phyloP scores from a whole-genome alignment of 768 basidiomycete species.

The Suillus placidus region DNA sequence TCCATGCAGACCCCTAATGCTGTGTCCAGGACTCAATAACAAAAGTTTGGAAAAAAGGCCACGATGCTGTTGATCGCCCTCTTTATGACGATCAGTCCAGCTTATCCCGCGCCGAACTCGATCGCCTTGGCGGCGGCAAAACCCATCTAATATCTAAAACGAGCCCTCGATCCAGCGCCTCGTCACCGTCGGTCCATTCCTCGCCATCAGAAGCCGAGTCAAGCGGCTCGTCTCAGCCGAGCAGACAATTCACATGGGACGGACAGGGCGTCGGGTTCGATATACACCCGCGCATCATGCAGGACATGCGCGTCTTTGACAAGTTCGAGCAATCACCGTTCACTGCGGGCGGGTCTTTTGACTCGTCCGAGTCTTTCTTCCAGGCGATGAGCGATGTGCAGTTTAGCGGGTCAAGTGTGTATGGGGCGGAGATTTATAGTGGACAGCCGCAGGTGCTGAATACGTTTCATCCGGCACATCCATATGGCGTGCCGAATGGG shows the following conservation, averaged over 20 bases:
- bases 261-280: slow-evolving; percentile 13
- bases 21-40: slow-evolving; percentile 42
- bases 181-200: slow-evolving; percentile 14
- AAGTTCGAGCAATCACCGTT: slow-evolving; percentile 31
- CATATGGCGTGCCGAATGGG: slow-evolving; percentile 12
- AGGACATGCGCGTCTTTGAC: slow-evolving; percentile 52
- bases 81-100: slow-evolving; percentile 25
- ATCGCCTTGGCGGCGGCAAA: slow-evolving; percentile 54
- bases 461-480: slow-evolving; percentile 20
- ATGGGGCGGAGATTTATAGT: slow-evolving; percentile 17
- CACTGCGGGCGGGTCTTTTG: slow-evolving; percentile 24
- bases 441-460: slow-evolving; percentile 19
- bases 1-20: slow-evolving; percentile 1
- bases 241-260: slow-evolving; percentile 4
- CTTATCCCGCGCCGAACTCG: slow-evolving; percentile 50
- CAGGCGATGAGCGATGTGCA: slow-evolving; percentile 37
- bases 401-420: slow-evolving; percentile 21
- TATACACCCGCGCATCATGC: slow-evolving; percentile 44
- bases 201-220: slow-evolving; percentile 19
- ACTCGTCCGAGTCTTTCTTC: slow-evolving; percentile 33
- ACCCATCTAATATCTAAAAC: slow-evolving; percentile 44
- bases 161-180: not conserved
- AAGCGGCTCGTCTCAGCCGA: slow-evolving; percentile 17
- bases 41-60: slow-evolving; percentile 46
- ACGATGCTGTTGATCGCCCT: slow-evolving; percentile 40